Evolutionary conservation across 2,329 filamentous ascomycete species (phyloP), one percentile per base, ranked within the genome.

Genomic region (Cucurbitaria berberidis): DNA sequence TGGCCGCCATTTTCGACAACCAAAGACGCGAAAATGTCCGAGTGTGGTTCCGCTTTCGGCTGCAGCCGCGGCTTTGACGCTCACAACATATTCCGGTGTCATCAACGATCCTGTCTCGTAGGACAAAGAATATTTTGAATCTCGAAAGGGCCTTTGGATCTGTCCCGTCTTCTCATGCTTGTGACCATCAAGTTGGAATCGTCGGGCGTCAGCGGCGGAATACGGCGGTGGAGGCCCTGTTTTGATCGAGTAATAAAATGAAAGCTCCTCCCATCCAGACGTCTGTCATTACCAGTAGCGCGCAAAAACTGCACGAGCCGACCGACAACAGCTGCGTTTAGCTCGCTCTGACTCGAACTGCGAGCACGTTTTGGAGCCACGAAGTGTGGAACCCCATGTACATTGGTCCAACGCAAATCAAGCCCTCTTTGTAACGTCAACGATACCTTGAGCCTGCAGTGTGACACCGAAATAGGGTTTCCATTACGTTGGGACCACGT

Each of bases 181-280:
- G 18, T 45, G 39, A 46, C 45, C 21, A 45, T 38, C 36, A 43
- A 36, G 21, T 41, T 11, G 9, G 27, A 39, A 24, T 48, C 38
- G 48, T 53, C 26, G 15, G 42, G 39, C 24, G 53, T 48, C 49
- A 59, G 57, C 49, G 59, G 59, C 52, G 44, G 50, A 58, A 41
- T 46, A 43, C 48, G 41, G 48, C 52, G 42, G 51, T 45, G 38
- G 39, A 53, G 51, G 51, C 47, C 57, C 55, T 63, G 60, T 67
- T 67, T 54, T 54, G 55, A 73, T 74, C 71, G 69, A 74, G 71
- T 74, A 74, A 74, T 69, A 50, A 60, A 67, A 61, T 56, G 30
- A 32, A 19, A 53, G 22, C 45, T 46, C 34, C 50, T 35, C 22
- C 26, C 13, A 40, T 21, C 18, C 35, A 9, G 13, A 39, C 49